Percentiles rank a stretch among this genome's conserved stretches.
Conservation (phyloP, 164 flowering plant species). For the Liquidambar formosana region DNA sequence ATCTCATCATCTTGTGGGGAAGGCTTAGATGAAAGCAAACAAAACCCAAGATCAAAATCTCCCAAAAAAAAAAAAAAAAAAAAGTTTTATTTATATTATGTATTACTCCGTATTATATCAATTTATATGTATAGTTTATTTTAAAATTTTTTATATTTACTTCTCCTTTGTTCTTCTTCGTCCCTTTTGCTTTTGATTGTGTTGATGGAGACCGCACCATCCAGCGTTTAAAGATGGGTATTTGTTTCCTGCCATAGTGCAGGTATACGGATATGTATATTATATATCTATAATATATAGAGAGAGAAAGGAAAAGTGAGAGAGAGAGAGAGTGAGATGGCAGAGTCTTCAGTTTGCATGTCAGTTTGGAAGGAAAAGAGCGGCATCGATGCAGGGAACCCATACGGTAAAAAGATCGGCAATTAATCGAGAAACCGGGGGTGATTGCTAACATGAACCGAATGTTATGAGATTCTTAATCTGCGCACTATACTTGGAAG, state of each 20-base stretch:
- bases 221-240: slow-evolving; percentile 35
- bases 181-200: slow-evolving; percentile 12
- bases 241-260: slow-evolving; percentile 19
- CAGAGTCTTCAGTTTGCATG: slow-evolving; percentile 10
- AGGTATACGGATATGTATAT: slow-evolving; percentile 15
- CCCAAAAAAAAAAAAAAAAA: not conserved
- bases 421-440: not conserved
- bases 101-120: not conserved
- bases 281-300: slow-evolving; percentile 3
- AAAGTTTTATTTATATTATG: not conserved
- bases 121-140: not conserved
- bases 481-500: not conserved
- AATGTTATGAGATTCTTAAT: slow-evolving; percentile 6
- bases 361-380: not conserved
- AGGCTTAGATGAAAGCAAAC: slow-evolving; percentile 25
- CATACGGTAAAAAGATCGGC: not conserved
- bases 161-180: slow-evolving; percentile 1
- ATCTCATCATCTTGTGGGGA: slow-evolving; percentile 67
- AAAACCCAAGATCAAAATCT: slow-evolving; percentile 18
- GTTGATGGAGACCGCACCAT: slow-evolving; percentile 49
- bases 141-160: not conserved
- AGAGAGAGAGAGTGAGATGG: not conserved
- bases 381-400: not conserved
- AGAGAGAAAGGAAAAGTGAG: not conserved
- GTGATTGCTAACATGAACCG: not conserved